Conservation (phyloP, 495 filamentous ascomycete genomes). For the Trichocladium antarcticum region DNA sequence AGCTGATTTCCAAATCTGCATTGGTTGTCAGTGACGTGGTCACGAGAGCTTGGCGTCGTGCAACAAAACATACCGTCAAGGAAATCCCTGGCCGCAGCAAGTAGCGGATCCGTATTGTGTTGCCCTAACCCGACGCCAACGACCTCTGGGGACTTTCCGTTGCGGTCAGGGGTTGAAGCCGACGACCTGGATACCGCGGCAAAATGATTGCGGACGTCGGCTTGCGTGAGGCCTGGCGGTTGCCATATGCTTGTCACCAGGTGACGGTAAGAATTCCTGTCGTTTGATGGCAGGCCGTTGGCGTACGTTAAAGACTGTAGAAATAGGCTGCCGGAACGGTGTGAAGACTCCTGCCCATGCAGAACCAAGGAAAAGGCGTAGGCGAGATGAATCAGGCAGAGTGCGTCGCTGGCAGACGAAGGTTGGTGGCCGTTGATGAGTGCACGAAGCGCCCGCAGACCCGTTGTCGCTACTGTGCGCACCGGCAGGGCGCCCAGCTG, state of each 20-base stretch:
- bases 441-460: conserved; percentile 26
- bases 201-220: conserved; percentile 9
- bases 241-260: conserved; percentile 33
- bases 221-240: conserved; percentile 18
- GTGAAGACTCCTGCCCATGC: conserved; percentile 24
- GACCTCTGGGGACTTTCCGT: conserved; percentile 33
- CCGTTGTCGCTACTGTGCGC: conserved; percentile 26
- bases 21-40: conserved; percentile 8
- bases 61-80: conserved; percentile 33
- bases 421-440: conserved; percentile 25
- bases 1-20: conserved; percentile 34
- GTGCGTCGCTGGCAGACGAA: conserved; percentile 26
- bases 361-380: conserved; percentile 37
- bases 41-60: not conserved
- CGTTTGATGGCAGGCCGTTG: conserved; percentile 19
- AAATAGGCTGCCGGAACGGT: conserved; percentile 25
- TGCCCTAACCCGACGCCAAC: not conserved
- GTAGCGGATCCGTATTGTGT: conserved; percentile 24
- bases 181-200: not conserved
- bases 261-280: conserved; percentile 23
- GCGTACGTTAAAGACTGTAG: conserved; percentile 32
- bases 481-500: conserved; percentile 30
- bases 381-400: conserved; percentile 37
- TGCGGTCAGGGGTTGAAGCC: conserved; percentile 19
- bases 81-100: conserved; percentile 32